Evolutionary conservation across 352 stramenopile species (phyloP).

Genomic region (Phytophthora pluvialis): DNA sequence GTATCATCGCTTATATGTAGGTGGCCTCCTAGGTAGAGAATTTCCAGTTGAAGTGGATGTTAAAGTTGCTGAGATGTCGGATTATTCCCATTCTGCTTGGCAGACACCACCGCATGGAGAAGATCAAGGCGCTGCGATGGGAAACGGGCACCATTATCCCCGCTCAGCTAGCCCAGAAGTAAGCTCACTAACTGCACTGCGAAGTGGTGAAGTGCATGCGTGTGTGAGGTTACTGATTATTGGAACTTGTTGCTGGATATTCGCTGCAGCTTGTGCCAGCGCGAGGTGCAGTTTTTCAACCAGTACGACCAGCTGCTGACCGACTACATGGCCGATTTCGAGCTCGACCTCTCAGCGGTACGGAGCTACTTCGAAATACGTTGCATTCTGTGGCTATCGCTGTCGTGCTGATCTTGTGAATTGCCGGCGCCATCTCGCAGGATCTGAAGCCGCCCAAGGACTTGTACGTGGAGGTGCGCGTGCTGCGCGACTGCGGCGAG

Average conservation of each 20-base stretch:
- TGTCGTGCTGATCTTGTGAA: conserved; percentile 15
- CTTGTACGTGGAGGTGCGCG: conserved; percentile 91
- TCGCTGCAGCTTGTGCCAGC: conserved; percentile 69
- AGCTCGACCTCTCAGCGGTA: conserved; percentile 87
- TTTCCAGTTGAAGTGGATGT: background rate
- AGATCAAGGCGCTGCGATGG: conserved; percentile 91
- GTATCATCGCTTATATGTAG: conserved; percentile 89
- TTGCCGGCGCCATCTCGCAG: conserved; percentile 35
- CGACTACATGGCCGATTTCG: conserved; percentile 90
- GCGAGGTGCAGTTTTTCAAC: conserved; percentile 92
- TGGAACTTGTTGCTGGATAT: background rate
- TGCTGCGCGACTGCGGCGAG: conserved; percentile 89
- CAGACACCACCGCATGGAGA: conserved; percentile 76
- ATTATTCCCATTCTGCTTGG: background rate
- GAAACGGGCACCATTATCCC: conserved; percentile 91
- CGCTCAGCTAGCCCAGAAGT: conserved; percentile 73
- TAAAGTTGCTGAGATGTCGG: background rate
- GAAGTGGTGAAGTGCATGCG: background rate
- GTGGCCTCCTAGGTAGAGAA: background rate
- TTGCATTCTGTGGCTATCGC: background rate
- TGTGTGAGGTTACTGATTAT: background rate
- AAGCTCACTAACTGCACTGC: background rate
- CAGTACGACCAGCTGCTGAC: conserved; percentile 92
- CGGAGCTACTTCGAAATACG: background rate
- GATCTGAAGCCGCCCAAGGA: conserved; percentile 91